Evolutionary conservation across 1,284 basidiomycete species (phyloP), one percentile per base, ranked within the genome.

Genomic region (Anthracocystis walkeri): DNA sequence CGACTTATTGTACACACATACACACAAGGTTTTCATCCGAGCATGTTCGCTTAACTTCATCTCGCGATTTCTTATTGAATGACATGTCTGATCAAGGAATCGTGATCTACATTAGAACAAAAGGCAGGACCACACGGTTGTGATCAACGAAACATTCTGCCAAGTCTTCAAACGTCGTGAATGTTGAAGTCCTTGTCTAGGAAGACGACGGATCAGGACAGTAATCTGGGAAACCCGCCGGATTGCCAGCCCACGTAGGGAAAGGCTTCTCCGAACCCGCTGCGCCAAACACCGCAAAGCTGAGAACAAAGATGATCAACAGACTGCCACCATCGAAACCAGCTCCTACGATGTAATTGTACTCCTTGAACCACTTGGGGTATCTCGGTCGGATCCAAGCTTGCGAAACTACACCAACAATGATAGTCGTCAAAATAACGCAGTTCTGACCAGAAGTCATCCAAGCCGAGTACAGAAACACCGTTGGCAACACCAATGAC

Each of bases 301-400:
- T 90, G 5, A 91, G 86, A 20, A 91, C 87, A 79, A 91, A 91
- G 31, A 90, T 88, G 87, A 91, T 90, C 50, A 90, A 87, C 78
- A 91, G 90, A 7, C 90, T 89, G 16, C 90, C 91, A 40, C 90
- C 91, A 77, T 91, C 91, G 40, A 91, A 84, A 3, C 90, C 90
- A 29, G 90, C 90, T 10, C 89, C 90, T 1, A 91, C 85, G 59
- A 92, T 87, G 78, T 90, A 91, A 84, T 91, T 91, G 85, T 91
- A 91, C 81, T 90, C 89, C 79, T 87, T 86, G 87, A 89, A 89
- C 87, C 87, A 79, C 16, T 86, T 79, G 3, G 90, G 90, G 68
- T 90, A 88, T 62, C 89, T 88, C 49, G 85, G 87, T 56, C 90
- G 86, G n/a, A 90, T 78, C 88, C 88, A 90, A 3, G 89, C 80